Evolutionary conservation across 2,329 filamentous ascomycete genomes (phyloP).

Genomic region (Apiospora marii): DNA sequence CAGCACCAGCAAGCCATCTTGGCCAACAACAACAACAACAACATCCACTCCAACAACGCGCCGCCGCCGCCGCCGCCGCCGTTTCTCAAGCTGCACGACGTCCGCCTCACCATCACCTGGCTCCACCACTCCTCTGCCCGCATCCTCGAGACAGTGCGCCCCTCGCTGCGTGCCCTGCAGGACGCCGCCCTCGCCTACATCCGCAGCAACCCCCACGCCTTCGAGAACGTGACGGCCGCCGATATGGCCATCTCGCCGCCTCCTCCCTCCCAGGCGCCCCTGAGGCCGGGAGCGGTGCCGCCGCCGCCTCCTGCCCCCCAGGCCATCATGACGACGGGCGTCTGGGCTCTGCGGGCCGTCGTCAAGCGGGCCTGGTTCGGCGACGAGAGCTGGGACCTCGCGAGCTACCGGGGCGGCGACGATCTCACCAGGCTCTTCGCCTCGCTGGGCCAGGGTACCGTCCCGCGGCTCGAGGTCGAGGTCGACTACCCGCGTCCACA

Average conservation of each 20-base stretch:
- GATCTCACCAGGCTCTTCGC: conserved; percentile 40
- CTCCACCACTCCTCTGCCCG: conserved; percentile 37
- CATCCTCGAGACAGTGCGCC: conserved; percentile 35
- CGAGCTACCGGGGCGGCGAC: conserved; percentile 37
- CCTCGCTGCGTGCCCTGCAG: conserved; percentile 38
- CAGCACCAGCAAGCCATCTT: not conserved
- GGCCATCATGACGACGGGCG: not conserved
- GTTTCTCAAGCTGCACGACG: conserved; percentile 30
- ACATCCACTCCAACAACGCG: not conserved
- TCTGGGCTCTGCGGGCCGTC: conserved; percentile 32
- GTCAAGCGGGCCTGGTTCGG: conserved; percentile 36
- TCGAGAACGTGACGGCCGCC: conserved; percentile 27
- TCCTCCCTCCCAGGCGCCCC: not conserved
- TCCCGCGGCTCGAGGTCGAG: conserved; percentile 41
- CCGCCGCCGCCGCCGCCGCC: not conserved
- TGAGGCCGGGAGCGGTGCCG: not conserved
- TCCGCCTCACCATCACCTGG: conserved; percentile 40
- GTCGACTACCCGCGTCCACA: conserved; percentile 32
- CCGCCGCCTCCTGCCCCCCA: not conserved
- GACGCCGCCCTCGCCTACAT: conserved; percentile 36
- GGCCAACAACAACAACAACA: too few species aligned
- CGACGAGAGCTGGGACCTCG: conserved; percentile 40
- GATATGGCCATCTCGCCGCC: not conserved
- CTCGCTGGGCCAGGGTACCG: conserved; percentile 25
- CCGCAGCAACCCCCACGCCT: conserved; percentile 30